These are phyloP conservation scores for Didymella lethalis DNA, from an alignment of 2,329 filamentous ascomycete species.

Conservation along the genomic window DNA sequence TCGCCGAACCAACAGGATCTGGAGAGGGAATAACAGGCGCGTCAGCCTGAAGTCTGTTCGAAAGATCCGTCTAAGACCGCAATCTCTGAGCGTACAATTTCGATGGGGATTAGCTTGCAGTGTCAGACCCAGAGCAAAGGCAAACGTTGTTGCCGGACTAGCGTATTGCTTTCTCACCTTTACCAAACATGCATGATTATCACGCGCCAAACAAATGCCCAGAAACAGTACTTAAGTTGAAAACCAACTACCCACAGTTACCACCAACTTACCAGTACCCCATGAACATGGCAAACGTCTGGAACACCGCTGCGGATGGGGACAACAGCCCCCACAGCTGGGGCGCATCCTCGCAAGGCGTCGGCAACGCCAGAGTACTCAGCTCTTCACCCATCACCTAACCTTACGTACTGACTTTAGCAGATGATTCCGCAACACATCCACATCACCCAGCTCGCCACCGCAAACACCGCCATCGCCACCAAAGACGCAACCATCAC, in stretches of 20 bases:
- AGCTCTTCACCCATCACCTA: neutral
- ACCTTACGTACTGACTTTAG: neutral
- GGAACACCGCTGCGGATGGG: neutral
- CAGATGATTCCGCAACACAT: neutral
- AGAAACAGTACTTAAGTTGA: neutral
- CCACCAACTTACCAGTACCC: neutral
- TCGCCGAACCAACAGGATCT: neutral
- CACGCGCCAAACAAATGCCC: neutral
- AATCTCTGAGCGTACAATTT: neutral
- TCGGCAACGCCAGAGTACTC: neutral
- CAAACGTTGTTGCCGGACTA: neutral
- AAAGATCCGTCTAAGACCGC: no score
- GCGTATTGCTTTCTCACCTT: neutral
- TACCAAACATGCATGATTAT: neutral
- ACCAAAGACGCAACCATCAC: neutral
- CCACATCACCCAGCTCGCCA: neutral
- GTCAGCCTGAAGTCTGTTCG: neutral
- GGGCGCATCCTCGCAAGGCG: neutral
- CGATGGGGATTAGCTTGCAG: neutral
- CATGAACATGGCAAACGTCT: neutral
- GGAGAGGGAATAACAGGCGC: neutral
- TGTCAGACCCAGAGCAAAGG: neutral
- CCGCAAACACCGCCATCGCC: neutral
- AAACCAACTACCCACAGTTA: neutral
- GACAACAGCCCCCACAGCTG: neutral